These are phyloP conservation scores for Lizonia empirigonia DNA, from an alignment of 2,329 filamentous ascomycete genomes.

Conservation along the genomic window DNA sequence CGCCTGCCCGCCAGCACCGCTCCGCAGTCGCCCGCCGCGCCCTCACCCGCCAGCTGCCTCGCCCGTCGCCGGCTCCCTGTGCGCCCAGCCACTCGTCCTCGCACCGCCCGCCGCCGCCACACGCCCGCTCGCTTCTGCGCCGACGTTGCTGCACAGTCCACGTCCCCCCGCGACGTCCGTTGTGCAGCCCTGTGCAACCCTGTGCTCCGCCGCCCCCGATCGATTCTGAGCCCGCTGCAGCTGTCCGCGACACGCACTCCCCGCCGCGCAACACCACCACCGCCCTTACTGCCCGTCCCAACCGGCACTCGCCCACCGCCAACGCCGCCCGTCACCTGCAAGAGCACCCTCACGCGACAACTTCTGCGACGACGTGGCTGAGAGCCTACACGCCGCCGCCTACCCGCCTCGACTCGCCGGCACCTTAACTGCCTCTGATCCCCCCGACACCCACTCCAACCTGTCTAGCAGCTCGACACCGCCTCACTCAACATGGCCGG, in stretches of 20 bases:
- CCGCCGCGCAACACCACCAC: slow-evolving; percentile 22
- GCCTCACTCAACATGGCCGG: slow-evolving; percentile 68
- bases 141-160: slow-evolving; percentile 31
- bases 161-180: slow-evolving; percentile 24
- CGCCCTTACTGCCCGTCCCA: slow-evolving; percentile 23
- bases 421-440: slow-evolving; percentile 12
- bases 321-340: slow-evolving; percentile 34
- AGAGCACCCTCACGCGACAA: slow-evolving; percentile 17
- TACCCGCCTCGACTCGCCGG: background rate
- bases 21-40: background rate
- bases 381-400: slow-evolving; percentile 19
- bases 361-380: slow-evolving; percentile 27
- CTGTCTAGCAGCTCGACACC: slow-evolving; percentile 5
- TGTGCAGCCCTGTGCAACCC: slow-evolving; percentile 25
- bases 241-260: slow-evolving; percentile 35
- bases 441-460: background rate
- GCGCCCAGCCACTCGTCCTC: slow-evolving; percentile 2
- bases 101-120: slow-evolving; percentile 18
- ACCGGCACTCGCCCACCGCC: slow-evolving; percentile 25
- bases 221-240: slow-evolving; percentile 35
- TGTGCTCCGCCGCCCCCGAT: slow-evolving; percentile 29
- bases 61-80: slow-evolving; percentile 2
- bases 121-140: slow-evolving; percentile 24
- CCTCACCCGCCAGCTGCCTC: background rate
- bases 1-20: background rate